phyloP scores from a whole-genome alignment of 2,329 filamentous ascomycete genomes.

The Cladobotryum mycophilum region DNA sequence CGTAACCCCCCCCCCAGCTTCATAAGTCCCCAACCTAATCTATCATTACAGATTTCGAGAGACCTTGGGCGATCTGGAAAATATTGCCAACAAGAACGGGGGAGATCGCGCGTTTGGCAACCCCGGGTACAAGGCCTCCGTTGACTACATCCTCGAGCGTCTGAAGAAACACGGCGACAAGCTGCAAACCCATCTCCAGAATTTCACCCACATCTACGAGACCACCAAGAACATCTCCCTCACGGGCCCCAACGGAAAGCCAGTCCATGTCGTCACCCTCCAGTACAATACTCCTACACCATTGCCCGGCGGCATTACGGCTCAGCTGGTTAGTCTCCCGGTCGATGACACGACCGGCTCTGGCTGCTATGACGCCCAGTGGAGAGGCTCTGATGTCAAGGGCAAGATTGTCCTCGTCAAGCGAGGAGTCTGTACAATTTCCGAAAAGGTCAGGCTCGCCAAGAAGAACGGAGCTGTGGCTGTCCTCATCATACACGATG shows the following conservation, averaged over 20 bases:
- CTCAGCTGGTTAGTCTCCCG: conserved; percentile 27
- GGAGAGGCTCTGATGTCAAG: conserved; percentile 34
- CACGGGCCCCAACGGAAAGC: conserved; percentile 38
- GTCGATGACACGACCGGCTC: conserved; percentile 31
- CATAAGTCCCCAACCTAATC: background rate
- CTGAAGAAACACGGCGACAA: conserved; percentile 32
- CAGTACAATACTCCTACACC: conserved; percentile 42
- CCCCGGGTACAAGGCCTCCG: conserved; percentile 52
- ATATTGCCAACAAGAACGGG: conserved; percentile 48
- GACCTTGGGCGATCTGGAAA: conserved; percentile 48
- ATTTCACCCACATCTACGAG: conserved; percentile 41
- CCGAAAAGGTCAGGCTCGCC: conserved; percentile 37
- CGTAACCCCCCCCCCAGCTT: too few species aligned
- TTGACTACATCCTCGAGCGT: conserved; percentile 50
- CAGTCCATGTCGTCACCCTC: conserved; percentile 37
- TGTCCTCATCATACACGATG: conserved; percentile 57
- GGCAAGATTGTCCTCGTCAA: conserved; percentile 41
- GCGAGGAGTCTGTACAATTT: conserved; percentile 36
- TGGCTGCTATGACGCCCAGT: conserved; percentile 35
- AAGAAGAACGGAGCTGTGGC: conserved; percentile 34
- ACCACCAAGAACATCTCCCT: conserved; percentile 37
- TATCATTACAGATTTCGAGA: conserved; percentile 38
- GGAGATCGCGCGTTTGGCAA: conserved; percentile 56
- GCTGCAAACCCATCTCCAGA: conserved; percentile 39
- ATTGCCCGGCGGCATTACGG: conserved; percentile 28